A percentile compares a stretch with the other conserved stretches of the same genome.
phyloP scores from a whole-genome alignment of 306 rosid species.

The Acacia confusa region DNA sequence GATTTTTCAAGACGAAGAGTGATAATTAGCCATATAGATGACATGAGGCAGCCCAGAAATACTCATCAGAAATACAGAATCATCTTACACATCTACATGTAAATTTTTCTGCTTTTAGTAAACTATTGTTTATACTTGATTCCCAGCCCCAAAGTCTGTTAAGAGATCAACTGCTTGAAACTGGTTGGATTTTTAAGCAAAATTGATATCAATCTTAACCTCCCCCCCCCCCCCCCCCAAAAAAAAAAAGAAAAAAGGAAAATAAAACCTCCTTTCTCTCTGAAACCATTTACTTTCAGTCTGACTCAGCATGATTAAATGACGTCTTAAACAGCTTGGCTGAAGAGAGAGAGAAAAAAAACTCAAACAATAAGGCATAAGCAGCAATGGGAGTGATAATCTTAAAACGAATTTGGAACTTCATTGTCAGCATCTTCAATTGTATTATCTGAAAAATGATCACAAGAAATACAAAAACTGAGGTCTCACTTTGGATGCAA shows the following conservation, averaged over 20 bases:
- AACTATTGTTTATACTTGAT: neutral
- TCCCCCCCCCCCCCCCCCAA: neutral
- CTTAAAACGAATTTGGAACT: neutral
- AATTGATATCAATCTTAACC: neutral
- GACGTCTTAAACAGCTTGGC: neutral
- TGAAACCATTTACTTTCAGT: neutral
- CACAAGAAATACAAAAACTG: neutral
- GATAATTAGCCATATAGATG: neutral
- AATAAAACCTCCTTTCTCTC: neutral
- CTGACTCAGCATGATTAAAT: neutral
- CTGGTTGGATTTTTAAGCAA: neutral
- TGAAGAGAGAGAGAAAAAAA: neutral
- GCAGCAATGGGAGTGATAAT: neutral
- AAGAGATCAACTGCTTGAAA: neutral
- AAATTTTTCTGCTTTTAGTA: neutral
- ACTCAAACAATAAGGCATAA: neutral
- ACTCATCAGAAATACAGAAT: neutral
- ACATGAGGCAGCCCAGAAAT: neutral
- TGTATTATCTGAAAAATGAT: neutral
- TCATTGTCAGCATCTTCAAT: neutral
- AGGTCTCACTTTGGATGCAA: neutral
- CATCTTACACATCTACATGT: neutral
- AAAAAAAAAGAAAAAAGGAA: no score
- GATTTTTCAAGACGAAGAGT: neutral
- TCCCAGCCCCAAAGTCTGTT: neutral